Conservation (phyloP, 2,329 filamentous ascomycete genomes). For the Chrysoporthe deuterocubensis region DNA sequence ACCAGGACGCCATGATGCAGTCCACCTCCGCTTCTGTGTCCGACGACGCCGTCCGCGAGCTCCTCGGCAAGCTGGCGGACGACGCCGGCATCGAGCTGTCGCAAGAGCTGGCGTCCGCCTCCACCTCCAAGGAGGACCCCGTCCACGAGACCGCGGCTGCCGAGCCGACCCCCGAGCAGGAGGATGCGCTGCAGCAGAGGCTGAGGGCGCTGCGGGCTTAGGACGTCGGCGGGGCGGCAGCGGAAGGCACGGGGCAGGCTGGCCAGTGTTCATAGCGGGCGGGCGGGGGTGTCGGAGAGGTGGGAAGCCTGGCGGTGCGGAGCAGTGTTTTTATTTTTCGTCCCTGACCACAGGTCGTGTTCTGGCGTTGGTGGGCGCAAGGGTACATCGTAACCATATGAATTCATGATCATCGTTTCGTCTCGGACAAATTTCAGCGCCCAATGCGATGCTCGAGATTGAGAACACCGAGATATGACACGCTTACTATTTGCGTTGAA, state of each 20-base stretch:
- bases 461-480: not conserved
- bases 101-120: conserved; percentile 68
- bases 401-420: conserved; percentile 1
- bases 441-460: not conserved
- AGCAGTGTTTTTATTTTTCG: not conserved
- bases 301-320: not conserved
- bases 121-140: conserved; percentile 62
- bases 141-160: conserved; percentile 55
- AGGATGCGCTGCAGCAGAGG: conserved; percentile 72
- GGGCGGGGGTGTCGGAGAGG: not conserved
- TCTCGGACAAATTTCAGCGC: not conserved
- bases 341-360: not conserved
- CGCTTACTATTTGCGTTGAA: not conserved
- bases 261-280: not conserved
- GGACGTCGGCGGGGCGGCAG: conserved; percentile 5
- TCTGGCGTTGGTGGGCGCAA: conserved; percentile 26
- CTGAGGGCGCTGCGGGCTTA: conserved; percentile 60
- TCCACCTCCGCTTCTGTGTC: conserved; percentile 74
- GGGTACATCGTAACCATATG: conserved; percentile 11
- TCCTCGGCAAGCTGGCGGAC: conserved; percentile 85
- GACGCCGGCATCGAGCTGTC: conserved; percentile 84
- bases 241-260: not conserved
- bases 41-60: conserved; percentile 83
- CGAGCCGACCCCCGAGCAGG: conserved; percentile 76
- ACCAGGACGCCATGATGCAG: conserved; percentile 82